Conservation (phyloP, 495 filamentous ascomycete genomes). For the Lasiosphaeria ovina region DNA sequence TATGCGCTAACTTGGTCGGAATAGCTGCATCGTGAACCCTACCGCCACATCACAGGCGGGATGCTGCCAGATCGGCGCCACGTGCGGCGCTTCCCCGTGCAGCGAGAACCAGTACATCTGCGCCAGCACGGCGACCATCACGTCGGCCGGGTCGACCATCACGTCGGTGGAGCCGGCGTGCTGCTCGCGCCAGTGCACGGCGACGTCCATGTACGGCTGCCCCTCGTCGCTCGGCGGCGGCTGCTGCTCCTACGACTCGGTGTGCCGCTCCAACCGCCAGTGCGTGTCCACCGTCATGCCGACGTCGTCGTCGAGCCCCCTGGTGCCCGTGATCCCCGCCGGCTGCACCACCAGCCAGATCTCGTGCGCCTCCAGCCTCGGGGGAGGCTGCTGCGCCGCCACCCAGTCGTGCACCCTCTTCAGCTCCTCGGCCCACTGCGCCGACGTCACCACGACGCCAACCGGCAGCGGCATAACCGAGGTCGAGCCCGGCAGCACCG, state of each 20-base stretch:
- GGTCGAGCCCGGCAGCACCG: background rate
- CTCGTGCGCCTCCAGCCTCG: constrained; percentile 61
- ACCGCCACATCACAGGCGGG: constrained; percentile 12
- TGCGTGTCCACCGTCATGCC: constrained; percentile 31
- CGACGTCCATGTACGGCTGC: constrained; percentile 41
- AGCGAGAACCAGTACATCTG: constrained; percentile 18
- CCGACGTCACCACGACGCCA: constrained; percentile 44
- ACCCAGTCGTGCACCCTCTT: constrained; percentile 66
- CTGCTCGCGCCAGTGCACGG: constrained; percentile 37
- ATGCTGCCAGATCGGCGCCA: constrained; percentile 41
- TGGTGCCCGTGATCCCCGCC: constrained; percentile 33
- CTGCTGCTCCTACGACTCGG: constrained; percentile 42
- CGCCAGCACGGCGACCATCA: constrained; percentile 20
- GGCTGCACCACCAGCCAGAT: constrained; percentile 73
- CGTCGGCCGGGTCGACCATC: constrained; percentile 13
- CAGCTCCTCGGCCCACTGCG: constrained; percentile 48
- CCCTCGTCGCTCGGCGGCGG: constrained; percentile 38
- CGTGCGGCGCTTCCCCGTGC: constrained; percentile 36
- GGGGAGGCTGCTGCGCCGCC: constrained; percentile 71
- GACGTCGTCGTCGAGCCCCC: constrained; percentile 14
- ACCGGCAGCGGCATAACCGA: constrained; percentile 24
- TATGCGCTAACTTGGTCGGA: constrained; percentile 2
- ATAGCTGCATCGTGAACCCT: constrained; percentile 33
- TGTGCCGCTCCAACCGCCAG: constrained; percentile 26
- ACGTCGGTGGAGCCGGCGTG: constrained; percentile 31